Base-by-base conservation (phyloP, 2,329 filamentous ascomycete genomes). In the Cadophora sp. region DNA sequence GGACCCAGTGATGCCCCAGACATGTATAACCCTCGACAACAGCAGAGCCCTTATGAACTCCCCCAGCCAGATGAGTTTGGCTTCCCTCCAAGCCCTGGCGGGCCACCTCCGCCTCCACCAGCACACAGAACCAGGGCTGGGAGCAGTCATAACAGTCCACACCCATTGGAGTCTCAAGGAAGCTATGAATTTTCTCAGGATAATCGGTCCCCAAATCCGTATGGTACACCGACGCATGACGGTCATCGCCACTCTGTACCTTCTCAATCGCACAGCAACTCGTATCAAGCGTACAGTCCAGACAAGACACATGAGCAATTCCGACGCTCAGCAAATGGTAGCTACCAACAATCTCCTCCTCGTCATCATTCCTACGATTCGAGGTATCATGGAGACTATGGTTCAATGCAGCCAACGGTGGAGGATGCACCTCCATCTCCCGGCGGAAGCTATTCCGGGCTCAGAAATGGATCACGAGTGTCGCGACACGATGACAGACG, bases 371-470 rank as follows among this genome's bases (percentile, higher is more conserved):
- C 76, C n/a, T 78, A 75, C 59, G 76, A 78, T 62, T 72, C 76
- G n/a, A 71, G 72, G 50, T 80, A 79, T 64, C 78, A 79, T 64
- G 72, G 75, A 19, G 76, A 80, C 65, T 80, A 82, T 69, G 79
- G 79, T 12, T 78, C 80, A 7, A 83, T 83, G 82, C 82, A 83
- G 67, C 80, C 82, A 9, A 80, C 80, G 0, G 82, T 83, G 58
- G 82, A 83, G 70, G 82, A 83, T 74, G 82, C 73, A 29, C 76
- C 77, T 14, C 72, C 73, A 7, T 76, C 76, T 53, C 76, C 77
- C 24, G 70, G 73, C 40, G 60, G 43, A 9, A 68, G 68, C 50
- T 67, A 67, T 60, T 68, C 72, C 31, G 62, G 68, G 6, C 69
- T 72, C 56, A 58, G 71, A 68, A 68, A 63, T 60, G 62, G 65